phyloP scores from a whole-genome alignment of 345 rosid species.

The Dovyalis caffra region DNA sequence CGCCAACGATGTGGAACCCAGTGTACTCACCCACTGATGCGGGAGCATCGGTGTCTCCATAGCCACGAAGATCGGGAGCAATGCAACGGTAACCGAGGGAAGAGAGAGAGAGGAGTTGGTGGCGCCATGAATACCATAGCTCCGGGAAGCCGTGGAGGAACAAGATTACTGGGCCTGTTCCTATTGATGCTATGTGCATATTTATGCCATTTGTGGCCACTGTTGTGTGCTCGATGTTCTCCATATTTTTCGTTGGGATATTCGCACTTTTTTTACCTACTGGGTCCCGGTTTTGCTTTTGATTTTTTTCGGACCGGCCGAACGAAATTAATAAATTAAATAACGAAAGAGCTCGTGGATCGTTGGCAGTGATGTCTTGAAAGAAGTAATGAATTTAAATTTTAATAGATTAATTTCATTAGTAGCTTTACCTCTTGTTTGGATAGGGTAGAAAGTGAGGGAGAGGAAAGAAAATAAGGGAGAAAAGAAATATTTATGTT shows the following conservation, averaged over 20 bases:
- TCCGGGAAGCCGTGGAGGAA: slow-evolving; percentile 34
- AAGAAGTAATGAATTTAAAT: too few relatives aligned
- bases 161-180: slow-evolving; percentile 23
- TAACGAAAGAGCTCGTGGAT: too few relatives aligned
- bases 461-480: too few relatives aligned
- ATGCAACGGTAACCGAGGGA: slow-evolving; percentile 52
- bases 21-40: slow-evolving; percentile 40
- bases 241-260: slow-evolving; percentile 24
- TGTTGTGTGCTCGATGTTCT: slow-evolving; percentile 27
- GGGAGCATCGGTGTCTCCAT: slow-evolving; percentile 59
- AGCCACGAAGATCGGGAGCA: slow-evolving; percentile 73
- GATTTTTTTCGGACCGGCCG: background rate
- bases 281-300: background rate
- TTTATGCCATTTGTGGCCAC: slow-evolving; percentile 33
- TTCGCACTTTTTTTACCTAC: background rate
- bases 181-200: slow-evolving; percentile 27
- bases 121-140: slow-evolving; percentile 55
- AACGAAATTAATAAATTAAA: too few relatives aligned
- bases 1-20: slow-evolving; percentile 28
- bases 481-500: too few relatives aligned
- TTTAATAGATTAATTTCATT: too few relatives aligned
- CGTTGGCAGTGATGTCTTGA: too few relatives aligned
- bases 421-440: too few relatives aligned
- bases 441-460: too few relatives aligned
- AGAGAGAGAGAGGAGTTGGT: slow-evolving; percentile 58